Evolutionary conservation across 768 basidiomycete genomes (phyloP).

Genomic region (Xerocomellus amylosporus): DNA sequence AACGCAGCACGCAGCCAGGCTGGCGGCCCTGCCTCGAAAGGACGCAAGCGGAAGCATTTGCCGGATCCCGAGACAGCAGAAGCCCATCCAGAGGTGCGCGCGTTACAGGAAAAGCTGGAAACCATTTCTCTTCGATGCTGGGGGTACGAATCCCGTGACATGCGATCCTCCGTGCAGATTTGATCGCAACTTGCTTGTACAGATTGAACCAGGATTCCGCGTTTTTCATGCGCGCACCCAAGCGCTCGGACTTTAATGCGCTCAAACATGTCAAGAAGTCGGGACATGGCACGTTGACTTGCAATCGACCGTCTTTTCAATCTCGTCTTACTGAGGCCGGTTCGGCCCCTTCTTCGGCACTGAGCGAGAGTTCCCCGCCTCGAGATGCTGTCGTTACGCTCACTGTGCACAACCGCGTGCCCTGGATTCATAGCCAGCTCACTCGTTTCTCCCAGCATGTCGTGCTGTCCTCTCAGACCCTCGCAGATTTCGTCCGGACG

Average conservation of each 20-base stretch:
- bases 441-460: constrained; percentile 67
- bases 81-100: constrained; percentile 45
- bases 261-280: constrained; percentile 33
- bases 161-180: not conserved
- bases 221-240: constrained; percentile 61
- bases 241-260: constrained; percentile 65
- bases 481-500: constrained; percentile 55
- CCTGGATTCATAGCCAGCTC: constrained; percentile 60
- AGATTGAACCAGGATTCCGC: constrained; percentile 55
- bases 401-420: constrained; percentile 57
- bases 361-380: not conserved
- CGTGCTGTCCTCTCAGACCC: constrained; percentile 67
- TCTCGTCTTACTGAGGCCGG: not conserved
- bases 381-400: constrained; percentile 53
- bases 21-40: constrained; percentile 26
- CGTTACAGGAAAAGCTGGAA: constrained; percentile 52
- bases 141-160: constrained; percentile 44
- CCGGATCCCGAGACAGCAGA: constrained; percentile 18
- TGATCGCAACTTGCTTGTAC: constrained; percentile 2
- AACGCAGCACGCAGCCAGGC: constrained; percentile 35
- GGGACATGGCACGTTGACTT: constrained; percentile 34
- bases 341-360: not conserved
- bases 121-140: constrained; percentile 53
- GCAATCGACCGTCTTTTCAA: not conserved
- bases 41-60: constrained; percentile 38